Base-by-base conservation (phyloP, 192 early-diverging fungal species). In the Ramicandelaber brevisporus region DNA sequence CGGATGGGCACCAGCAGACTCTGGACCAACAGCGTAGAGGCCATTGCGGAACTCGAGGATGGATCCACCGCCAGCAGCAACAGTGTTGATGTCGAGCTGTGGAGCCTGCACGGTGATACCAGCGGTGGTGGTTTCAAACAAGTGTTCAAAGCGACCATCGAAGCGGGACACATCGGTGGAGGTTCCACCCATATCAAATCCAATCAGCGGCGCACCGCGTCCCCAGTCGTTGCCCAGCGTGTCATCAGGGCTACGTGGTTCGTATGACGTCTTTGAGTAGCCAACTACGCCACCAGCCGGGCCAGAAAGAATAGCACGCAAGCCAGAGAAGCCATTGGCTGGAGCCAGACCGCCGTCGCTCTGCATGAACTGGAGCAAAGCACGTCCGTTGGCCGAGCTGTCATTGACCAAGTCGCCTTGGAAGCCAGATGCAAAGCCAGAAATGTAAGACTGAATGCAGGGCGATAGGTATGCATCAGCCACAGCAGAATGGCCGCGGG, bases 251-350 rank as follows among this genome's bases (percentile, higher is more conserved):
- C n/a, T n/a, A 12, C 21, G 10, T 6, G 26, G 26, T 23, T 42
- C 34, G 23, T 43, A 53, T 7, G 53, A 50, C 10, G 73, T 76
- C 21, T 57, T 29, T 0, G 70, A 68, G 26, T 68, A 74, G 17
- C 79, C 90, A 12, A 98, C 84, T 14, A 98, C 88, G 9, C 92
- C 92, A 12, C 70, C 92, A 0, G 92, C 92, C 7, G 92, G 88
- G 1, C 92, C 76, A 8, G 78, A 84, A n/a, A 93, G 57, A 24
- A 97, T 86, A 1, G 87, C 86, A 8, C 64, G 60, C 24, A 85
- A 68, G 5, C 92, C 92, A 6, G 62, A 68, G 37, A 98, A 92
- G 24, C 59, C 54, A 29, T 70, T 53, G 10, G 87, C 81, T 9
- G 81, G 78, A 5, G 79, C 71, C 2, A 98, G 52, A 0, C 92